Conservation (phyloP, 257 asterid genomes). For the Rubia yunnanensis region DNA sequence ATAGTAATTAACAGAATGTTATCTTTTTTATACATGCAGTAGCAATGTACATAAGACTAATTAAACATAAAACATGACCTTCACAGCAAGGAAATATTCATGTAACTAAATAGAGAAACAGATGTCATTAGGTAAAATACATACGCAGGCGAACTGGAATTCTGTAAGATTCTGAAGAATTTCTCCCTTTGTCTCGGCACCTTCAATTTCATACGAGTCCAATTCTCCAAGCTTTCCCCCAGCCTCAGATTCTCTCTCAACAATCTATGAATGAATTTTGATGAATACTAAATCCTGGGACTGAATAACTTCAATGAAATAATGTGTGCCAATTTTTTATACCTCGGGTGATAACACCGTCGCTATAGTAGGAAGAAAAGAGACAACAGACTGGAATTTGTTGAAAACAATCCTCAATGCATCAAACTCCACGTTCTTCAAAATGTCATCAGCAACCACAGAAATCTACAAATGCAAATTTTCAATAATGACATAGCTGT, state of each 20-base stretch:
- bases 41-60: neutral
- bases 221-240: constrained; percentile 90
- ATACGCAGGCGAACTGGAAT: constrained; percentile 90
- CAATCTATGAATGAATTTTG: constrained; percentile 32
- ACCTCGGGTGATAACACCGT: constrained; percentile 98
- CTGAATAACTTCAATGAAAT: neutral
- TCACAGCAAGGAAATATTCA: neutral
- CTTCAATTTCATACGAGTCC: constrained; percentile 88
- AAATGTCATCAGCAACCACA: constrained; percentile 92
- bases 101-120: neutral
- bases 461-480: constrained; percentile 53
- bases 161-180: constrained; percentile 93
- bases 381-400: constrained; percentile 85
- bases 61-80: neutral
- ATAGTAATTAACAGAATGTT: neutral
- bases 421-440: constrained; percentile 85
- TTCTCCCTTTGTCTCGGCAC: constrained; percentile 91
- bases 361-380: constrained; percentile 63
- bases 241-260: constrained; percentile 90
- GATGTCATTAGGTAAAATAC: constrained; percentile 15
- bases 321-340: constrained; percentile 8
- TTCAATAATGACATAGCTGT: neutral
- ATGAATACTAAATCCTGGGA: constrained; percentile 22
- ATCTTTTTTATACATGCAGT: neutral
- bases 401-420: constrained; percentile 79